Percentiles rank a stretch among this genome's conserved stretches.
phyloP scores from a whole-genome alignment of 805 yeast species.

The Hanseniaspora mollemarum region DNA sequence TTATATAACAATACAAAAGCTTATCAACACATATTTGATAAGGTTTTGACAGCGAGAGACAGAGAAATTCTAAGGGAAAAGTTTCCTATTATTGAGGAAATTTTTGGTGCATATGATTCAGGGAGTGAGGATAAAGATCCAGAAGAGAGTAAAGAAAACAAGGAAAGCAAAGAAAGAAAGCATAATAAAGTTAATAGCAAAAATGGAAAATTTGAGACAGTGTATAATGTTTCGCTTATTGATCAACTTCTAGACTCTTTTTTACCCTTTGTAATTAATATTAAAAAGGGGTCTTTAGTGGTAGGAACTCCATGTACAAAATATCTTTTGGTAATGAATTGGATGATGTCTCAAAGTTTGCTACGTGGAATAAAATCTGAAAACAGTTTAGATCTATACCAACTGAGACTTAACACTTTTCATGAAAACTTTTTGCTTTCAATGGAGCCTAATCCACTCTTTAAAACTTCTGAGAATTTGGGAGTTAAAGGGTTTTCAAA shows the following conservation, averaged over 20 bases:
- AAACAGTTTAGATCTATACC: slow-evolving; percentile 46
- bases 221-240: slow-evolving; percentile 21
- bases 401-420: slow-evolving; percentile 36
- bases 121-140: not conserved
- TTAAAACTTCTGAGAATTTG: slow-evolving; percentile 28
- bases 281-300: slow-evolving; percentile 60
- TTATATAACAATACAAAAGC: slow-evolving; percentile 70
- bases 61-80: slow-evolving; percentile 9
- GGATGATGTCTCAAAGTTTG: slow-evolving; percentile 41
- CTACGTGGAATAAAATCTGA: slow-evolving; percentile 45
- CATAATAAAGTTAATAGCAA: slow-evolving; percentile 22
- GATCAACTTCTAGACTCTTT: slow-evolving; percentile 21
- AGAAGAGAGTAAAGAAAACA: not conserved
- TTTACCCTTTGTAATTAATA: slow-evolving; percentile 52
- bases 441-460: slow-evolving; percentile 62
- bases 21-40: slow-evolving; percentile 51
- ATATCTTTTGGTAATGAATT: slow-evolving; percentile 54
- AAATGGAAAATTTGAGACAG: slow-evolving; percentile 20
- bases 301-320: slow-evolving; percentile 74
- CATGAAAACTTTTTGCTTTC: slow-evolving; percentile 46
- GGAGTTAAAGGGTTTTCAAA: slow-evolving; percentile 19
- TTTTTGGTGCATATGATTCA: not conserved
- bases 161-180: not conserved
- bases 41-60: slow-evolving; percentile 23
- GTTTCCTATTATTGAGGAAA: slow-evolving; percentile 6